Conservation (phyloP, 345 rosid genomes). For the Populus davidiana region DNA sequence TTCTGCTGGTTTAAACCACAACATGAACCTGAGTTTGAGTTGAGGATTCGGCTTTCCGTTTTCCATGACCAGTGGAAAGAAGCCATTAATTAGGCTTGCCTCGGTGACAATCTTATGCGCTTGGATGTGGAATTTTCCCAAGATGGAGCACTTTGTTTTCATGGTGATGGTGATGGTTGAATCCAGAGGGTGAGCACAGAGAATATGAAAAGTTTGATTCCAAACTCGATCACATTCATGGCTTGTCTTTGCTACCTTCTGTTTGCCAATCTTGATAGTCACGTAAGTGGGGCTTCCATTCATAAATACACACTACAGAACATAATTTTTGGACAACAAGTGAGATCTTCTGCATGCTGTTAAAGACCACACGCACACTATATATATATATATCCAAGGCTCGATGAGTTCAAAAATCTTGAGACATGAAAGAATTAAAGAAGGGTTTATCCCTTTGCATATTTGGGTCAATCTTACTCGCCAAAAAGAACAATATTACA, state of each 20-base stretch:
- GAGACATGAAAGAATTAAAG: too few species aligned
- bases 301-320: conserved; percentile 47
- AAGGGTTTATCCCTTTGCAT: too few species aligned
- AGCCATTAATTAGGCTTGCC: conserved; percentile 53
- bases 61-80: conserved; percentile 51
- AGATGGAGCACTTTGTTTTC: conserved; percentile 61
- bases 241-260: conserved; percentile 67
- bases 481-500: too few species aligned
- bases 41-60: conserved; percentile 47
- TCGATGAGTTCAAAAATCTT: too few species aligned
- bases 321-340: background rate
- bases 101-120: conserved; percentile 47
- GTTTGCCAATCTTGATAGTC: conserved; percentile 60
- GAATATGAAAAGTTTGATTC: conserved; percentile 83
- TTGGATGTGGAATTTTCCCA: conserved; percentile 52
- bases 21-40: conserved; percentile 55
- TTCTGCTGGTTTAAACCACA: conserved; percentile 85
- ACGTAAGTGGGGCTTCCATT: conserved; percentile 61
- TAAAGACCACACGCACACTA: too few species aligned
- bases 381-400: too few species aligned
- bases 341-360: too few species aligned
- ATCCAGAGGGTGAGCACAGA: conserved; percentile 66
- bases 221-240: conserved; percentile 62
- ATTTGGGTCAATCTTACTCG: too few species aligned
- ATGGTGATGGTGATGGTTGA: conserved; percentile 61